Evolutionary conservation across 768 basidiomycete genomes (phyloP).

Genomic region (Amylocystis lapponica): DNA sequence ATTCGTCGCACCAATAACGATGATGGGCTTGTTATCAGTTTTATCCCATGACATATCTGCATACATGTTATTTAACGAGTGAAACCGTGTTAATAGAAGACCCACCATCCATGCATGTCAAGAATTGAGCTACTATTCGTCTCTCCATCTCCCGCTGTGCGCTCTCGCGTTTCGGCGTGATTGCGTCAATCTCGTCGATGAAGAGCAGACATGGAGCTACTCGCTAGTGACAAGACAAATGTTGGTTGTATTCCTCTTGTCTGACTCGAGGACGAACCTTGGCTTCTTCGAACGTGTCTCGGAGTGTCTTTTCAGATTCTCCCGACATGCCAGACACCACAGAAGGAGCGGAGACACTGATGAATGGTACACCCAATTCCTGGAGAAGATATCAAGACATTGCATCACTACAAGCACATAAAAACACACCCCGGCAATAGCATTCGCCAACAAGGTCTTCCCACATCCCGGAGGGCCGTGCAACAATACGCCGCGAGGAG

Average conservation of each 20-base stretch:
- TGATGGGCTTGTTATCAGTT: conserved; percentile 85
- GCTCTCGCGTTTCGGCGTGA: conserved; percentile 95
- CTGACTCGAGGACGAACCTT: conserved; percentile 49
- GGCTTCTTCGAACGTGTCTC: conserved; percentile 97
- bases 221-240: conserved; percentile 40
- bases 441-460: conserved; percentile 91
- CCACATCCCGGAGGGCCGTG: conserved; percentile 98
- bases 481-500: conserved; percentile 86
- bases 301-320: conserved; percentile 92
- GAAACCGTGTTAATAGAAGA: not conserved
- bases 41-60: conserved; percentile 94
- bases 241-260: not conserved
- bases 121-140: conserved; percentile 93
- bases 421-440: conserved; percentile 82
- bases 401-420: no score
- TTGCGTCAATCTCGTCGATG: conserved; percentile 97
- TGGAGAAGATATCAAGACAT: conserved; percentile 26
- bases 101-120: conserved; percentile 98
- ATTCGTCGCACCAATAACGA: conserved; percentile 96
- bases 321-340: conserved; percentile 98
- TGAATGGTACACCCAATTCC: conserved; percentile 93
- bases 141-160: conserved; percentile 98
- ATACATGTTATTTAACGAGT: not conserved
- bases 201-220: conserved; percentile 91
- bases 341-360: conserved; percentile 90